Evolutionary conservation across 2,329 filamentous ascomycete genomes (phyloP).

Genomic region (Trichoderma harzianum): DNA sequence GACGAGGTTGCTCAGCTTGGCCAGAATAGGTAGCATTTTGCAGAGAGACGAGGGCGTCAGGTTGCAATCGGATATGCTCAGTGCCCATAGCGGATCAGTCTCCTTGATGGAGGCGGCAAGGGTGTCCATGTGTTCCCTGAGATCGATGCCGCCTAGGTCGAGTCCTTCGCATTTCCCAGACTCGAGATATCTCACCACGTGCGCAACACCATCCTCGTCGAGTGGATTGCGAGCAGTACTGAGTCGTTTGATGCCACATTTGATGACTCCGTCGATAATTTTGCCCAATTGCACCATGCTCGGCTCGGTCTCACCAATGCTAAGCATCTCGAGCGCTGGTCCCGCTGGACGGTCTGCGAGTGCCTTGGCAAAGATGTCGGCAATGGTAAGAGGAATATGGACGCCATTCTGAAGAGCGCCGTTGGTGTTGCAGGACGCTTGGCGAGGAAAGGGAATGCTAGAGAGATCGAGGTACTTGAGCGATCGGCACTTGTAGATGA

Average conservation of each 20-base stretch:
- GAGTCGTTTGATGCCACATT: slow-evolving; percentile 73
- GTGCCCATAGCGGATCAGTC: slow-evolving; percentile 65
- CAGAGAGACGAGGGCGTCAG: slow-evolving; percentile 69
- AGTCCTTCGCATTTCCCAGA: slow-evolving; percentile 80
- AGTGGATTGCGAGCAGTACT: slow-evolving; percentile 82
- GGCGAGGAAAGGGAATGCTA: slow-evolving; percentile 70
- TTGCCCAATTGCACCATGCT: slow-evolving; percentile 66
- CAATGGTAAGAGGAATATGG: slow-evolving; percentile 34
- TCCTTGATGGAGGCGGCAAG: slow-evolving; percentile 52
- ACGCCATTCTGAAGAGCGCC: slow-evolving; percentile 33
- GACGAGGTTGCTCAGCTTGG: slow-evolving; percentile 67
- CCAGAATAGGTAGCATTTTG: slow-evolving; percentile 70
- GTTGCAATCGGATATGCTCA: slow-evolving; percentile 84
- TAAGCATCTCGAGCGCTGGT: slow-evolving; percentile 73
- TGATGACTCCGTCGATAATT: slow-evolving; percentile 77
- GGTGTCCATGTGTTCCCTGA: slow-evolving; percentile 52
- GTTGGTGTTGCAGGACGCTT: slow-evolving; percentile 30
- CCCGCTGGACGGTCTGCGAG: slow-evolving; percentile 75
- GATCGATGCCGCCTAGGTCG: slow-evolving; percentile 82
- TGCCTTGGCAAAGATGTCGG: slow-evolving; percentile 69
- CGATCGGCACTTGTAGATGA: slow-evolving; percentile 84
- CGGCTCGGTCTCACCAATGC: slow-evolving; percentile 75
- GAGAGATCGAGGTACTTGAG: slow-evolving; percentile 85
- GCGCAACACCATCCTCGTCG: slow-evolving; percentile 67
- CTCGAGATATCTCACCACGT: slow-evolving; percentile 73